Conservation (phyloP, 306 rosid species). For the Sechiopsis laciniata region DNA sequence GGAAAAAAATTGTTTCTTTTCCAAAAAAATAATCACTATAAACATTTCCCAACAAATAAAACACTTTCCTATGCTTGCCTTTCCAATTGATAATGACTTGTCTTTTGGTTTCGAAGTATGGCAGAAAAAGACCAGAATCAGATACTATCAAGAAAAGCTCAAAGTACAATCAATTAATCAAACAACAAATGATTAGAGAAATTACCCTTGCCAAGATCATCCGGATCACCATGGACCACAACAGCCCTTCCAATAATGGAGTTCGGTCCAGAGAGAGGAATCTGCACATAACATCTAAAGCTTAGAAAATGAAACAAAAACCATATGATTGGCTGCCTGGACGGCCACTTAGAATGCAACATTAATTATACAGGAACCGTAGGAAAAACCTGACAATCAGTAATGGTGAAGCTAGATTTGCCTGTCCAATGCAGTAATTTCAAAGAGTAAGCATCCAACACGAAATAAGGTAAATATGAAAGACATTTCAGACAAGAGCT, state of each 20-base stretch:
- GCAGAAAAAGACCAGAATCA: background rate
- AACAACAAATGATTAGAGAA: background rate
- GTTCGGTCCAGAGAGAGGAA: constrained; percentile 78
- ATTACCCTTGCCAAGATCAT: constrained; percentile 94
- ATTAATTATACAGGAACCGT: constrained; percentile 13
- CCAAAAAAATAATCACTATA: too few species aligned
- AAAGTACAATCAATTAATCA: background rate
- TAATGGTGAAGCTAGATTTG: constrained; percentile 44
- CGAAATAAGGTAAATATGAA: background rate
- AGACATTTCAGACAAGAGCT: background rate
- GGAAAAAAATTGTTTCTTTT: too few species aligned
- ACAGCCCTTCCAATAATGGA: constrained; percentile 91
- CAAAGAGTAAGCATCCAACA: constrained; percentile 13
- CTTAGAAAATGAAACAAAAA: constrained; percentile 10
- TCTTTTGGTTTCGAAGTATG: background rate
- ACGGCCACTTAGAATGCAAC: background rate
- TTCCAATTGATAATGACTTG: background rate
- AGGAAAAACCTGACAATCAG: constrained; percentile 59
- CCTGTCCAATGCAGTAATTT: constrained; percentile 47
- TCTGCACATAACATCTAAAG: constrained; percentile 39
- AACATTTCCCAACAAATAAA: too few species aligned
- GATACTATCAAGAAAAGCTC: background rate
- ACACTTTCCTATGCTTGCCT: background rate
- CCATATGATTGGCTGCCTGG: background rate
- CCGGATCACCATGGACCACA: constrained; percentile 89